Evolutionary conservation across 495 filamentous ascomycete genomes (phyloP), one percentile per base, ranked within the genome.

Genomic region (Lophiostoma macrostomum): DNA sequence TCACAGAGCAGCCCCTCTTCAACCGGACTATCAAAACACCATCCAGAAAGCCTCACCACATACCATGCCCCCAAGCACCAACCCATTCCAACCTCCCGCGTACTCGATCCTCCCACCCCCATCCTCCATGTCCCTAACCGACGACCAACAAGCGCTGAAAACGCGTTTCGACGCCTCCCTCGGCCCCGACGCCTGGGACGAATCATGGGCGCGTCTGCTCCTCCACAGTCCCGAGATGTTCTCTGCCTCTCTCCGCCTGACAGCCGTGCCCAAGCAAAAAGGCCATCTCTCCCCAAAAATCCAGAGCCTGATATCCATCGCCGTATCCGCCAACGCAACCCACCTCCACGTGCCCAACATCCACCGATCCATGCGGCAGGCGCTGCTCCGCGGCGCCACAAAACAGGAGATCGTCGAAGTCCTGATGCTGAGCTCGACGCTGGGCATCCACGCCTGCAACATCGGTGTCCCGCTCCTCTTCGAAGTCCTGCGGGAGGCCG

Each of bases 391-490:
- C n/a, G 73, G 73, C 22, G 73, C 73, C 2, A 60, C 58, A 11
- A 37, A 54, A 11, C 57, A 55, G 20, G 73, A 75, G 40, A 64
- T 74, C 22, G 39, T 73, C 10, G 73, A 75, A 40, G 64, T 68
- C 1, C 60, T 73, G 6, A 69, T 69, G 45, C 45, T 74, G 23
- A 68, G 66, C 0, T 60, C 56, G 45, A 71, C 69, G 8, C 53
- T 75, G 4, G 73, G 73, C 0, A 71, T 75, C 11, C 73, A 75
- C 45, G 70, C 73, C 5, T 70, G 69, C 35, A 75, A 70, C 42
- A 68, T 75, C 25, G 73, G 73, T 0, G 71, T 73, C 1, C 73
- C 73, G 0, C 53, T 73, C 11, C 60, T 75, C 0, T 55, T 71
- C 4, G 69, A 75, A 28, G 71, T 74, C 0, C 48, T 75, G 46